These are phyloP conservation scores for Verbena officinalis DNA, from an alignment of 257 asterid genomes.

Conservation along the genomic window DNA sequence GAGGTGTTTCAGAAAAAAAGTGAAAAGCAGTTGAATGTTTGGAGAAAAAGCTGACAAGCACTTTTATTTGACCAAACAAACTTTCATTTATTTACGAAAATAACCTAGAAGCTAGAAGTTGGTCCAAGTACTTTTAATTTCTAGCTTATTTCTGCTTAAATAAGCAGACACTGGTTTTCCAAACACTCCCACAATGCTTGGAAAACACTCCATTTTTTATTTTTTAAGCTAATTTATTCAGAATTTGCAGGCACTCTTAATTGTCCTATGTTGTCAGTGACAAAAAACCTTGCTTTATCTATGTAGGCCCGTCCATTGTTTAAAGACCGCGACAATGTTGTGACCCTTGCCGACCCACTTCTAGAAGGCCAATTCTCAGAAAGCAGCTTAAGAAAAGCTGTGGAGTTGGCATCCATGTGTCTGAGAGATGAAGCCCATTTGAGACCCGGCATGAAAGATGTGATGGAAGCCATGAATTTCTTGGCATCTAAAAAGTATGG, in stretches of 20 bases:
- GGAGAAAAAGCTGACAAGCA: too few relatives aligned
- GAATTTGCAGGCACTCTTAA: too few relatives aligned
- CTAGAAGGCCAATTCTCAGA: constrained; percentile 37
- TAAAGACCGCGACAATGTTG: constrained; percentile 30
- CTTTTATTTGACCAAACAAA: too few relatives aligned
- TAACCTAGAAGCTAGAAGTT: too few relatives aligned
- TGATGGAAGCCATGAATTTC: constrained; percentile 33
- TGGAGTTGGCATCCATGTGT: constrained; percentile 47
- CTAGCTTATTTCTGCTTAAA: too few relatives aligned
- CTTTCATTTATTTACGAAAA: too few relatives aligned
- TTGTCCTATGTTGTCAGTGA: background rate
- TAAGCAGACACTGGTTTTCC: too few relatives aligned
- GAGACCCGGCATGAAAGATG: constrained; percentile 43
- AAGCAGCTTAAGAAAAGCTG: constrained; percentile 27
- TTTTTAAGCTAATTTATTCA: too few relatives aligned
- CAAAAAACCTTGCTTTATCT: background rate
- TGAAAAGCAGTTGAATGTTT: too few relatives aligned
- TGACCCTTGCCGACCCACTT: constrained; percentile 39
- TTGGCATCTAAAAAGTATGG: constrained; percentile 24
- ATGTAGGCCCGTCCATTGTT: constrained; percentile 46
- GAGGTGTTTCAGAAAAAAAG: too few relatives aligned
- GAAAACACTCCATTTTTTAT: background rate
- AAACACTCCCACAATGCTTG: too few relatives aligned
- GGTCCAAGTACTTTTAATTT: too few relatives aligned
- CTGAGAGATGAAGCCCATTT: constrained; percentile 28